Evolutionary conservation across 2,329 filamentous ascomycete genomes (phyloP).

Genomic region (Arachnomyces sp.): DNA sequence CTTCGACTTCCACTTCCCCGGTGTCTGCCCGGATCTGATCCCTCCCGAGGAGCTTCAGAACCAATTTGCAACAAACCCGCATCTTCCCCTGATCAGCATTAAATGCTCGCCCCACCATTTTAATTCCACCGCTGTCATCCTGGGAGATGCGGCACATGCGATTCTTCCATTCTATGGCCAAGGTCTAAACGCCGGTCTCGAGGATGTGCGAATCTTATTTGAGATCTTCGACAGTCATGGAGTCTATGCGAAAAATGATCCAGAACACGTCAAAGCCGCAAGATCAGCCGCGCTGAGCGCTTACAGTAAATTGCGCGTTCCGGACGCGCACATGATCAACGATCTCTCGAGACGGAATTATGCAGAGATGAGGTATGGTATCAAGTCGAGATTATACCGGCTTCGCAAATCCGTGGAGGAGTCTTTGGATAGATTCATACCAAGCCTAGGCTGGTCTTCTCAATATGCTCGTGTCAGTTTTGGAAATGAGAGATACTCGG

Average conservation of each 20-base stretch:
- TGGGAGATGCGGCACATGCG: conserved; percentile 92
- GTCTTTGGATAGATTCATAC: conserved; percentile 66
- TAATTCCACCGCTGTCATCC: conserved; percentile 65
- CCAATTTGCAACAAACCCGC: conserved; percentile 75
- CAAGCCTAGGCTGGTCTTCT: conserved; percentile 76
- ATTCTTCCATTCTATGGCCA: conserved; percentile 99
- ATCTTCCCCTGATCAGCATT: conserved; percentile 85
- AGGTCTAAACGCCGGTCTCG: conserved; percentile 93
- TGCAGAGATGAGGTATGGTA: conserved; percentile 82
- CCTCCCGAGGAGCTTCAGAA: conserved; percentile 57
- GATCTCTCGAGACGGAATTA: conserved; percentile 89
- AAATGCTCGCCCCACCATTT: conserved; percentile 89
- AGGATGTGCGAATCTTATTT: conserved; percentile 87
- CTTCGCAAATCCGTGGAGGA: conserved; percentile 84
- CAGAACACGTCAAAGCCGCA: conserved; percentile 39
- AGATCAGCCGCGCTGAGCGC: conserved; percentile 52
- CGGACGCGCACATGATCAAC: conserved; percentile 83
- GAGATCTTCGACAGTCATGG: conserved; percentile 65
- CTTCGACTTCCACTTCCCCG: conserved; percentile 80
- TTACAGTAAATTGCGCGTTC: conserved; percentile 66
- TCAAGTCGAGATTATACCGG: conserved; percentile 68
- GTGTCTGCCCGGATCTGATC: conserved; percentile 58
- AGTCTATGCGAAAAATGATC: conserved; percentile 28
- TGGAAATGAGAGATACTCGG: conserved; percentile 82
- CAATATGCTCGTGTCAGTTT: conserved; percentile 92